These are phyloP conservation scores for Corylus heterophylla DNA, from an alignment of 306 rosid genomes.

Conservation along the genomic window DNA sequence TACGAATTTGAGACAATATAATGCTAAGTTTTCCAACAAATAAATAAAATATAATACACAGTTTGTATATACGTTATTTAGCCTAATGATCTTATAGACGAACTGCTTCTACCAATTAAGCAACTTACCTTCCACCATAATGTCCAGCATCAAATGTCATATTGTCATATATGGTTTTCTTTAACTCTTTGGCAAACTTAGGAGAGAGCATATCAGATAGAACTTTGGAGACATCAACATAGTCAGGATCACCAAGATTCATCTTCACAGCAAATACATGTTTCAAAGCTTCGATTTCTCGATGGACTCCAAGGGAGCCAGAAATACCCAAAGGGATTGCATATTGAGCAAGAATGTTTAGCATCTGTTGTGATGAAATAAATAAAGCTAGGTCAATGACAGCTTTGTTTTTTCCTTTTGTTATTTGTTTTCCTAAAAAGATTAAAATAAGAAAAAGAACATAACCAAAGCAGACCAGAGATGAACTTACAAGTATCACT, in stretches of 20 bases:
- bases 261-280: slow-evolving; percentile 70
- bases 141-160: slow-evolving; percentile 60
- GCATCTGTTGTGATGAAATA: slow-evolving; percentile 49
- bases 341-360: slow-evolving; percentile 71
- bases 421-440: background rate
- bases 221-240: slow-evolving; percentile 54
- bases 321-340: slow-evolving; percentile 57
- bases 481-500: slow-evolving; percentile 65
- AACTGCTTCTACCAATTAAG: slow-evolving; percentile 8
- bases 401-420: background rate
- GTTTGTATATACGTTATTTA: background rate
- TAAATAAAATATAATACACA: background rate
- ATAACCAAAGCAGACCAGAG: background rate
- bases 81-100: slow-evolving; percentile 6
- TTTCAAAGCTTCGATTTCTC: slow-evolving; percentile 79
- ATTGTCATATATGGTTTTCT: slow-evolving; percentile 60
- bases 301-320: slow-evolving; percentile 69
- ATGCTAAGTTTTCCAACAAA: background rate
- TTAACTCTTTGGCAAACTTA: slow-evolving; percentile 57
- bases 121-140: slow-evolving; percentile 73
- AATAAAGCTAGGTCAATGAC: slow-evolving; percentile 10
- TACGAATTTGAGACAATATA: background rate
- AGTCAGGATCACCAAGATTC: slow-evolving; percentile 90
- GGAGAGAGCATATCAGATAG: slow-evolving; percentile 77
- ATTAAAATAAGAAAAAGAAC: background rate